phyloP scores from a whole-genome alignment of 352 stramenopile species.

The Pythium volutum region DNA sequence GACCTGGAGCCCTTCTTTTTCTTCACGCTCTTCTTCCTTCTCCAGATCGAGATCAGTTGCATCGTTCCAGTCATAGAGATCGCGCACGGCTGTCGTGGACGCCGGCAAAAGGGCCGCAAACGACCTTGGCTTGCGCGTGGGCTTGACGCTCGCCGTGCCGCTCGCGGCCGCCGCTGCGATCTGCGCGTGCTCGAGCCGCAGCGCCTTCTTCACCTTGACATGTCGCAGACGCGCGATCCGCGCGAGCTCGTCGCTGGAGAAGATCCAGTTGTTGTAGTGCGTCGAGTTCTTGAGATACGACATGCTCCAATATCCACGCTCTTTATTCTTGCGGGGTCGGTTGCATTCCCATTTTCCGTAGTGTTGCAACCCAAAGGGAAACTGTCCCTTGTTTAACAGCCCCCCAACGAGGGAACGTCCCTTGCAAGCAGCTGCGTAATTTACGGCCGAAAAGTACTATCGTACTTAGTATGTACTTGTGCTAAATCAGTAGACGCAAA shows the following conservation, averaged over 20 bases:
- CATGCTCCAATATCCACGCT: conserved; percentile 41
- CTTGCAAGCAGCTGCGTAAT: not conserved
- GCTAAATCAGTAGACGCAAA: not conserved
- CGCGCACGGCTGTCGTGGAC: conserved; percentile 54
- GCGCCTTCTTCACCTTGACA: conserved; percentile 56
- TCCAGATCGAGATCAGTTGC: conserved; percentile 47
- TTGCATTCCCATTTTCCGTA: not conserved
- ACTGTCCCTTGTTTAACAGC: not conserved
- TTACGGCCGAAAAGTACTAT: conserved; percentile 7
- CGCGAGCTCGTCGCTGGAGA: conserved; percentile 57
- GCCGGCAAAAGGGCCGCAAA: conserved; percentile 72
- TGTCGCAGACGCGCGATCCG: conserved; percentile 55
- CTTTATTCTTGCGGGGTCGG: not conserved
- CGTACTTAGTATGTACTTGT: not conserved
- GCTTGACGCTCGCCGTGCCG: conserved; percentile 24
- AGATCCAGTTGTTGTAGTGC: conserved; percentile 90
- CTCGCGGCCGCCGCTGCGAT: conserved; percentile 27
- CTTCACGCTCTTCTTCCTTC: conserved; percentile 42
- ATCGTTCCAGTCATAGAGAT: conserved; percentile 79
- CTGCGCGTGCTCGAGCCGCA: conserved; percentile 61
- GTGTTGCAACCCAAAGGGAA: not conserved
- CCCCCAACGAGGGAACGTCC: not conserved
- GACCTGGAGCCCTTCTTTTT: conserved; percentile 48
- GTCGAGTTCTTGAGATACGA: conserved; percentile 82
- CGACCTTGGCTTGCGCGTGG: conserved; percentile 63